Base-by-base conservation (phyloP, 257 asterid species). In the Nemophila menziesii region DNA sequence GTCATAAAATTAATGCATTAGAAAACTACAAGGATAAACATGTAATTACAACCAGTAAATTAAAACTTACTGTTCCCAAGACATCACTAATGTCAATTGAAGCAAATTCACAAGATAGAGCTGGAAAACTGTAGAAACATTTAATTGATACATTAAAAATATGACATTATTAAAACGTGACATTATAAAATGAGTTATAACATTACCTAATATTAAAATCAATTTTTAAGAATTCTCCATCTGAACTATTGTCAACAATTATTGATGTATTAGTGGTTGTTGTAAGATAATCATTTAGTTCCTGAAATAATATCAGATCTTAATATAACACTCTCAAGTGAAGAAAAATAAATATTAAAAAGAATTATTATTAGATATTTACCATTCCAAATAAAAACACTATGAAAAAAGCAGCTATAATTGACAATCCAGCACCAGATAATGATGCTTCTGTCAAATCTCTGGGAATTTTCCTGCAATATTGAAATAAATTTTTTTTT, bases 91-190 rank as follows among this genome's bases (percentile, higher is more conserved):
- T 84, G 57, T 84, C 98, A 21, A 89, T 78, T 13, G 98, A 89
- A 40, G 98, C 98, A 72, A 89, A 89, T 70, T 89, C 98, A 63
- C 98, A 89, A 55, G 98, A 84, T 62, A 89, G 46, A 22, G 98
- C 92, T 5, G 96, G 98, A 71, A 89, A 84, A 71, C 98, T 86
- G 61, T 73, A 66, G 24, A 66, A 58, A 39, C 44, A 22, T 43
- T 42, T 33, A 41, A 20, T 20, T 43, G 51, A 54, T 50, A 26
- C 5, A 2, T 29, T 7, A 27, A 26, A 20, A 53, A 53, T 10
- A 22, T 53, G 17, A 51, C 50, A 47, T 16, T 23, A 22, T 26
- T 16, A 16, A 39, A 24, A 47, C 23, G 39, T 26, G n/a, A 43
- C 12, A 29, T 17, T 43, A 52, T 12, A 14, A 53, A 37, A 26